Percentiles rank a stretch among this genome's conserved stretches.
These are phyloP conservation scores for Globisporangium paroecandrum DNA, from an alignment of 352 stramenopile species.

Conservation along the genomic window DNA sequence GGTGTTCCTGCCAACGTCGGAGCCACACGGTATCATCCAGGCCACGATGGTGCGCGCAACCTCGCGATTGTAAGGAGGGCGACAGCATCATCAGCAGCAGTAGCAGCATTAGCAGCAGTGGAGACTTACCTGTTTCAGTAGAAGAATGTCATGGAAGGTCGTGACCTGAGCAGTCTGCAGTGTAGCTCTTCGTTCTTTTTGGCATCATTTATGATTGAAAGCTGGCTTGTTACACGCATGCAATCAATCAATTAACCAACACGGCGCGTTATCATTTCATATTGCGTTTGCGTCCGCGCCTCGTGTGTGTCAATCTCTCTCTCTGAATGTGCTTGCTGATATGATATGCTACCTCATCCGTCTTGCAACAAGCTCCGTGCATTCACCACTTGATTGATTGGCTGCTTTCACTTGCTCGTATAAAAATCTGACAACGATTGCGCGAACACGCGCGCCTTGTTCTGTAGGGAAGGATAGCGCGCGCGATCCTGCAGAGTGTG, in stretches of 20 bases:
- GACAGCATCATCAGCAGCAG: background rate
- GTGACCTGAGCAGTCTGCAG: background rate
- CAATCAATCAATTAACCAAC: conserved; percentile 8
- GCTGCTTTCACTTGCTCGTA: conserved; percentile 9
- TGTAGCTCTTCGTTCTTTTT: conserved; percentile 5
- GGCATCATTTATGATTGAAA: conserved; percentile 5
- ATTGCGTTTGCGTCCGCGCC: background rate
- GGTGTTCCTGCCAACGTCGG: conserved; percentile 82
- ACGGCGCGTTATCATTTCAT: background rate
- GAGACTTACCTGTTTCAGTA: background rate
- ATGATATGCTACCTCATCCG: background rate
- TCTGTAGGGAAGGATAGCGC: conserved; percentile 36
- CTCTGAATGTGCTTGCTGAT: conserved; percentile 1
- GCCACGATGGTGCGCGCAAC: conserved; percentile 65
- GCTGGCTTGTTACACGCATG: conserved; percentile 1
- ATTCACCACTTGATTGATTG: background rate
- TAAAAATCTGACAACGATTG: conserved; percentile 45
- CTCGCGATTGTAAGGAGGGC: conserved; percentile 42
- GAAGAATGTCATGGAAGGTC: background rate
- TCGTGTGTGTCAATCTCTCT: background rate
- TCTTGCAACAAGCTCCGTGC: background rate
- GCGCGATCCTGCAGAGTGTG: conserved; percentile 28
- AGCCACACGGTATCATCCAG: conserved; percentile 87
- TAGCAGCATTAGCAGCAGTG: background rate
- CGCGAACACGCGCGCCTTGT: conserved; percentile 44